Evolutionary conservation across 495 filamentous ascomycete species (phyloP), one percentile per base, ranked within the genome.

Genomic region (Annulohypoxylon stygium): DNA sequence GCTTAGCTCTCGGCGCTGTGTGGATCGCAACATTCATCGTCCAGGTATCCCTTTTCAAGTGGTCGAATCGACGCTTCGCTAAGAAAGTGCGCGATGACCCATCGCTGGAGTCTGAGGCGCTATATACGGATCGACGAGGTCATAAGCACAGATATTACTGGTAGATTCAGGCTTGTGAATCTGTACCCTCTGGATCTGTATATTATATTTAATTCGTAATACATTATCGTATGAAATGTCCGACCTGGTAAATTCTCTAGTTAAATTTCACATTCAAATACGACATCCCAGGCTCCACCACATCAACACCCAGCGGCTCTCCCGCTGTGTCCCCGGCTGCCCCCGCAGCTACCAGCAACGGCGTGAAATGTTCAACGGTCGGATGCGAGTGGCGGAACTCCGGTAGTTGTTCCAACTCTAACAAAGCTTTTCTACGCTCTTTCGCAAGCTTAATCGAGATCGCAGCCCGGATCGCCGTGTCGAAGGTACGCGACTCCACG

Each of bases 261-360:
- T 20, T 30, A 58, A 73, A 73, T 34, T 59, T 16, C 8, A 73
- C 64, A 64, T 73, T 73, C 65, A 73, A 68, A 68, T 73, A 73
- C 59, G 70, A 73, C 70, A 73, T 73, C 8, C 70, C 70, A 14
- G 70, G 70, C 59, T 67, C 64, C 6, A 73, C 70, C 10, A 73
- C 70, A 68, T 73, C 64, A 4, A 43, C 64, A 1, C 64, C 70
- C 41, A 73, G 6, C 20, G 70, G 59, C 43, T 23, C 51, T 7
- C 34, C 64, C 37, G 5, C 47, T 11, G 64, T 57, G 57, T 72
- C 50, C 1, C 63, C 58, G 8, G 58, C 69, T 12, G 63, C 69
- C n/a, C 69, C 69, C 10, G 69, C 69, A 2, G 63, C 69, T n/a
- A 72, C 69, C 20, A 72, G 63, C 39, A 72, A 20, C 20, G 69